phyloP scores from a whole-genome alignment of 2,329 filamentous ascomycete genomes.

The Pezicula radicicola region DNA sequence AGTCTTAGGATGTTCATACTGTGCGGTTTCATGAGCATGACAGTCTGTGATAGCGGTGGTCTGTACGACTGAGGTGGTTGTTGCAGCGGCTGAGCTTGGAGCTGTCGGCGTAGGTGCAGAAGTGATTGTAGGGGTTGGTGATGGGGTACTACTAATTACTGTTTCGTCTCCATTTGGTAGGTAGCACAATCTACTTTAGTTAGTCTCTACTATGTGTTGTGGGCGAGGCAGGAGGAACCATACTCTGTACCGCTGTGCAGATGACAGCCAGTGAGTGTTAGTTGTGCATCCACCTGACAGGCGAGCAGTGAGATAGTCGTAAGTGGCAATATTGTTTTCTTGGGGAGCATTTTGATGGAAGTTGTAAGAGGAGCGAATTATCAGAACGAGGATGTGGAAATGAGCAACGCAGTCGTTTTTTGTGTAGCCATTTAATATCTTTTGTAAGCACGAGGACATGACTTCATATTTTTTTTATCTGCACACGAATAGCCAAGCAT shows the following conservation, averaged over 20 bases:
- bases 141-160: not conserved
- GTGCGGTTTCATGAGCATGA: slow-evolving; percentile 46
- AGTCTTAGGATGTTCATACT: slow-evolving; percentile 1
- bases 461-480: no score
- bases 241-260: not conserved
- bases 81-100: slow-evolving; percentile 17
- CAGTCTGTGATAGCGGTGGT: slow-evolving; percentile 49
- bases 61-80: slow-evolving; percentile 27
- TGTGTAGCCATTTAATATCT: no score
- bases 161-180: slow-evolving; percentile 6
- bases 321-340: not conserved
- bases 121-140: slow-evolving; percentile 13
- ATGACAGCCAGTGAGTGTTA: not conserved
- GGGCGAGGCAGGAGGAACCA: not conserved
- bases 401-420: no score
- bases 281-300: not conserved
- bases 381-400: no score
- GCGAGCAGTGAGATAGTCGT: not conserved
- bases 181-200: not conserved
- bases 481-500: no score
- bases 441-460: no score
- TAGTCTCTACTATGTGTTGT: not conserved
- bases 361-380: no score
- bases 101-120: slow-evolving; percentile 22
- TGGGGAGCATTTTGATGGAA: not conserved